Evolutionary conservation across 176 grass and related monocot genomes (phyloP).

Genomic region (Tuctoria greenei): DNA sequence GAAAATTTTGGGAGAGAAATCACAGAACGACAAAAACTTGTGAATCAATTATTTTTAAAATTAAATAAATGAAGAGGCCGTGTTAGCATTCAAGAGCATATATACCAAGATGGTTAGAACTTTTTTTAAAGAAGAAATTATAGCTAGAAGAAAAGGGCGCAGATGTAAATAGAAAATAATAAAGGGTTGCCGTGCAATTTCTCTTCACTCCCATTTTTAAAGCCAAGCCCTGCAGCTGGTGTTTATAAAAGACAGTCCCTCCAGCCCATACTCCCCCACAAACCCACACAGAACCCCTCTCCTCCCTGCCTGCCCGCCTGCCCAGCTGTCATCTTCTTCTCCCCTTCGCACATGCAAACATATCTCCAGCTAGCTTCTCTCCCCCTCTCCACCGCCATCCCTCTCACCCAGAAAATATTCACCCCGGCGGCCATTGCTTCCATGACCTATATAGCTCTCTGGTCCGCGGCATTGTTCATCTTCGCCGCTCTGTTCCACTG

Average conservation of each 20-base stretch:
- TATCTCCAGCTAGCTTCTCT: conserved; percentile 56
- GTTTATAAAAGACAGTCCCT: conserved; percentile 44
- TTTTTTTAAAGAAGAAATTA: not conserved
- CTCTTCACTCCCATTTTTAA: not conserved
- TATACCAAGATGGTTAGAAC: not conserved
- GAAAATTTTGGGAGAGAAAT: not conserved
- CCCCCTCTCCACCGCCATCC: conserved; percentile 38
- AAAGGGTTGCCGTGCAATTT: not conserved
- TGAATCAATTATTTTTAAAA: too few relatives aligned
- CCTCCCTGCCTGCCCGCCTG: not conserved
- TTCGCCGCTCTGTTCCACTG: conserved; percentile 34
- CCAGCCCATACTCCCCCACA: conserved; percentile 25
- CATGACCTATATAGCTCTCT: conserved; percentile 59
- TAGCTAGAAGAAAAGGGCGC: not conserved
- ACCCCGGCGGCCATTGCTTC: conserved; percentile 35
- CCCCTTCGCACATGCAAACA: conserved; percentile 40
- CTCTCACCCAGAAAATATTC: conserved; percentile 31
- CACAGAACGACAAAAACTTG: too few relatives aligned
- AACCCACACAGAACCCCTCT: conserved; percentile 51
- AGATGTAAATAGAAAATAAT: not conserved
- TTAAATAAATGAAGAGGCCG: not conserved
- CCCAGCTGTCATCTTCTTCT: not conserved
- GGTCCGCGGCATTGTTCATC: conserved; percentile 20
- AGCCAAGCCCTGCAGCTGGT: not conserved
- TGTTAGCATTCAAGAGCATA: not conserved